Percentiles rank a stretch among this genome's conserved stretches.
phyloP scores from a whole-genome alignment of 2,329 filamentous ascomycete species.

The Aspergillus sojae region DNA sequence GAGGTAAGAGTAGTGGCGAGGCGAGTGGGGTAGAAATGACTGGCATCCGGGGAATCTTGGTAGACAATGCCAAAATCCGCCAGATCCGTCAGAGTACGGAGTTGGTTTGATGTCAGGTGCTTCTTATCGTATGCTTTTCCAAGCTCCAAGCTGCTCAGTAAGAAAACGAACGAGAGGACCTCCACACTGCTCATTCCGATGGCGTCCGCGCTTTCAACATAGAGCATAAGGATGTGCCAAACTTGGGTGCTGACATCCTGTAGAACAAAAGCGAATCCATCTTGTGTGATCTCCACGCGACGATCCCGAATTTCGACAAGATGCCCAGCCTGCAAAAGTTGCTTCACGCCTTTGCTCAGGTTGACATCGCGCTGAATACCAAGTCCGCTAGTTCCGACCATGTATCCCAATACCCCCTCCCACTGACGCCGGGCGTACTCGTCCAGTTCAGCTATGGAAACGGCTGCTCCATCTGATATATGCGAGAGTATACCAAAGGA shows the following conservation, averaged over 20 bases:
- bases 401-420: slow-evolving; percentile 95
- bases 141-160: slow-evolving; percentile 89
- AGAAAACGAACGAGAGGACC: slow-evolving; percentile 93
- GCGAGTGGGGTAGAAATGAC: slow-evolving; percentile 81
- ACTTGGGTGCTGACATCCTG: slow-evolving; percentile 97
- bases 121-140: slow-evolving; percentile 88
- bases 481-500: slow-evolving; percentile 88
- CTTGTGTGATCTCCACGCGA: slow-evolving; percentile 77
- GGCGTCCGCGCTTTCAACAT: slow-evolving; percentile 79
- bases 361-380: slow-evolving; percentile 51
- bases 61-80: slow-evolving; percentile 93
- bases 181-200: slow-evolving; percentile 85
- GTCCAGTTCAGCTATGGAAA: slow-evolving; percentile 76
- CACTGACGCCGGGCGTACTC: slow-evolving; percentile 84
- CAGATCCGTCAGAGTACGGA: slow-evolving; percentile 86
- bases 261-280: slow-evolving; percentile 90
- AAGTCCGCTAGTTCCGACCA: slow-evolving; percentile 65
- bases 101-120: slow-evolving; percentile 77
- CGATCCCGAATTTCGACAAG: slow-evolving; percentile 68
- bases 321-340: slow-evolving; percentile 76
- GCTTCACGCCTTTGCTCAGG: slow-evolving; percentile 78
- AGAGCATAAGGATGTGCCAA: slow-evolving; percentile 91
- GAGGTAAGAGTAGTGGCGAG: slow-evolving; percentile 90
- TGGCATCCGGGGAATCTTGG: slow-evolving; percentile 49
- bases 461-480: slow-evolving; percentile 62